Evolutionary conservation across 176 grass and related monocot species (phyloP).

Genomic region (Guadua angustifolia): DNA sequence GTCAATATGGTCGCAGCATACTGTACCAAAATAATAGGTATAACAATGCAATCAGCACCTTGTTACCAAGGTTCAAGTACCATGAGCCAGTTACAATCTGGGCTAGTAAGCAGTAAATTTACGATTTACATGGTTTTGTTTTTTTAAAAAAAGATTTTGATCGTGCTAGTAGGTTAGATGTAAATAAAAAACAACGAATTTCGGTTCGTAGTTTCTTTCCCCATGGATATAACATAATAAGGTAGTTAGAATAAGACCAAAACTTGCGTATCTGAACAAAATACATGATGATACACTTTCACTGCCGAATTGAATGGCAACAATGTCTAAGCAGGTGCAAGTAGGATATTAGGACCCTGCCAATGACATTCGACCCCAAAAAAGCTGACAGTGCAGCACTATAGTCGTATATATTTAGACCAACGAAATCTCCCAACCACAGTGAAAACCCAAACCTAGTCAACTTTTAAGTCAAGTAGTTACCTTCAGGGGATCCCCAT

Average conservation of each 20-base stretch:
- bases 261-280: background rate
- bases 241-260: background rate
- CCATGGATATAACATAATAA: background rate
- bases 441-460: background rate
- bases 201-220: no score
- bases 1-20: background rate
- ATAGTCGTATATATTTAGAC: background rate
- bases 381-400: background rate
- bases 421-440: background rate
- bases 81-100: background rate
- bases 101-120: background rate
- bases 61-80: background rate
- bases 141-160: background rate
- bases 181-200: background rate
- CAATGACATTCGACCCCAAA: background rate
- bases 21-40: background rate
- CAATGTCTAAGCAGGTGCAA: background rate
- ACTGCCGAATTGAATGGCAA: background rate
- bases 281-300: background rate
- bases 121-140: no score
- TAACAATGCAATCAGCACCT: background rate
- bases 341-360: slow-evolving; percentile 12
- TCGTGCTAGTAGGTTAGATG: background rate
- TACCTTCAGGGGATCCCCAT: background rate
- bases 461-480: background rate